phyloP scores from a whole-genome alignment of 2,329 filamentous ascomycete species.

The Ceratocystis destructans region DNA sequence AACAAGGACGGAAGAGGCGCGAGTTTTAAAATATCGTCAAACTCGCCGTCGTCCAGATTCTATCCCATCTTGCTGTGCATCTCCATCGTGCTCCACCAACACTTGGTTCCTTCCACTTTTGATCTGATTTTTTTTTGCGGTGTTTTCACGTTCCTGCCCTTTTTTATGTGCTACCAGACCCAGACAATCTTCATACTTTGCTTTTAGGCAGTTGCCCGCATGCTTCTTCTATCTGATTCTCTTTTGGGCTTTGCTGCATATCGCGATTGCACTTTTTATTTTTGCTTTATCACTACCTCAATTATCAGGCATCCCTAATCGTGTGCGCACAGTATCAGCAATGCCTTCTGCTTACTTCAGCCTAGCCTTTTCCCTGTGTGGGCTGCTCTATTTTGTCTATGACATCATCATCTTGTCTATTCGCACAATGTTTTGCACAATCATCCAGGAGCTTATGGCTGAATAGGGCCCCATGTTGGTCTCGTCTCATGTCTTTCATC shows the following conservation, averaged over 20 bases:
- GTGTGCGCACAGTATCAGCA: not conserved
- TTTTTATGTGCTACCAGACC: not conserved
- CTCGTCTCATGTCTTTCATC: not conserved
- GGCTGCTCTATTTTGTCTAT: conserved; percentile 6
- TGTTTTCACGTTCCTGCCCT: not conserved
- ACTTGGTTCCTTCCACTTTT: not conserved
- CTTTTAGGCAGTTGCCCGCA: not conserved
- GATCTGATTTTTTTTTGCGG: not conserved
- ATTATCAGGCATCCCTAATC: conserved; percentile 3
- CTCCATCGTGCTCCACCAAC: not conserved
- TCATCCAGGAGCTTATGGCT: not conserved
- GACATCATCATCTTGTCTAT: not conserved
- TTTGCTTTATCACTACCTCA: not conserved
- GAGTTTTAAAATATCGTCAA: not conserved
- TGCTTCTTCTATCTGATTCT: not conserved
- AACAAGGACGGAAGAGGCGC: not conserved
- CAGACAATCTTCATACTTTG: not conserved
- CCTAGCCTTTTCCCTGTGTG: not conserved
- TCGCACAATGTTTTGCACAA: not conserved
- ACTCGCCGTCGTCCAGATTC: not conserved
- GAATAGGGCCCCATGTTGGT: not conserved
- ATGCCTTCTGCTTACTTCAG: conserved; percentile 5
- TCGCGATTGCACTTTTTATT: not conserved
- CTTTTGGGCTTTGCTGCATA: not conserved
- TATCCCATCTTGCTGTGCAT: not conserved